Evolutionary conservation across 805 yeast species (phyloP).

Genomic region (Torulaspora franciscae): DNA sequence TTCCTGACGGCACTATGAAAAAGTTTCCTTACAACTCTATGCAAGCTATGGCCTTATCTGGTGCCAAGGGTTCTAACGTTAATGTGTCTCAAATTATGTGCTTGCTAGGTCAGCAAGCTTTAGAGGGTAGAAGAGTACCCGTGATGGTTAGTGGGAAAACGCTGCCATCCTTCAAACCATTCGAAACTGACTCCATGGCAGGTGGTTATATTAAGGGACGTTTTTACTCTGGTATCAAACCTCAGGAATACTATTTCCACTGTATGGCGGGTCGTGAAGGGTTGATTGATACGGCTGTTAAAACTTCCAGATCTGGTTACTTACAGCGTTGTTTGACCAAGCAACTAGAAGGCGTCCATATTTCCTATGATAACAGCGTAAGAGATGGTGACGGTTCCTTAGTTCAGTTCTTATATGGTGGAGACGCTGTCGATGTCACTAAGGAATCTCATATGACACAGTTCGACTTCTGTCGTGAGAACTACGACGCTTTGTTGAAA

Average conservation of each 20-base stretch:
- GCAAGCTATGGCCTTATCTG: slow-evolving; percentile 99
- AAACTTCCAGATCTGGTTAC: slow-evolving; percentile 97
- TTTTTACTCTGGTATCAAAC: slow-evolving; percentile 95
- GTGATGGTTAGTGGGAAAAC: slow-evolving; percentile 99
- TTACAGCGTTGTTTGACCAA: slow-evolving; percentile 97
- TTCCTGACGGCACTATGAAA: slow-evolving; percentile 95
- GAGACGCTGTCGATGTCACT: slow-evolving; percentile 91
- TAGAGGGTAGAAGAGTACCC: slow-evolving; percentile 99
- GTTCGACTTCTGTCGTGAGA: slow-evolving; percentile 88
- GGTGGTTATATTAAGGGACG: slow-evolving; percentile 98
- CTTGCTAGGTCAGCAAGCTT: slow-evolving; percentile 95
- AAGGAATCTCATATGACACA: slow-evolving; percentile 92
- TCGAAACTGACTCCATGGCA: slow-evolving; percentile 94
- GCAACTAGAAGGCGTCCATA: slow-evolving; percentile 95
- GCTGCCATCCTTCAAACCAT: slow-evolving; percentile 92
- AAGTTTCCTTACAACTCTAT: slow-evolving; percentile 91
- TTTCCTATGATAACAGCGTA: slow-evolving; percentile 89
- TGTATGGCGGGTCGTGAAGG: slow-evolving; percentile 99
- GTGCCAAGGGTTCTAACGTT: slow-evolving; percentile 98
- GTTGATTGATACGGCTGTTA: slow-evolving; percentile 97
- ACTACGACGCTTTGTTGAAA: slow-evolving; percentile 77
- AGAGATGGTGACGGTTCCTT: slow-evolving; percentile 93
- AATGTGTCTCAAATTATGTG: slow-evolving; percentile 99
- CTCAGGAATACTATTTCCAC: slow-evolving; percentile 99
- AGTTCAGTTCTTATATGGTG: slow-evolving; percentile 94